Conservation (phyloP, 495 filamentous ascomycete genomes). For the Aspergillus baeticus region DNA sequence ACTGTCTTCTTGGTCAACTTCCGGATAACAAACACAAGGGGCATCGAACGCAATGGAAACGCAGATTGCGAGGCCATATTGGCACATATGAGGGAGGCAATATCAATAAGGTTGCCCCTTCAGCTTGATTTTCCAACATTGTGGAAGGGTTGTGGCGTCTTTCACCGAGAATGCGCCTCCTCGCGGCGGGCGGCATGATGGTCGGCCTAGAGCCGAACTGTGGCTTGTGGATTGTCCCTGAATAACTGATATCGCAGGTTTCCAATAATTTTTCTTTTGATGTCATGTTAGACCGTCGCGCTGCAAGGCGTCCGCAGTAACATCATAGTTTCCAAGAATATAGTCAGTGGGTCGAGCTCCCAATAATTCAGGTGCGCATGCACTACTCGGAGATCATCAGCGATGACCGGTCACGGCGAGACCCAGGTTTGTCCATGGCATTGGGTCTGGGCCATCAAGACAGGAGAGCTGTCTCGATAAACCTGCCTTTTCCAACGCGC, state of each 20-base stretch:
- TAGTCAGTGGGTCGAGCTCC: conserved; percentile 1
- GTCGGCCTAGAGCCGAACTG: no score
- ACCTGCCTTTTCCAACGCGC: neutral
- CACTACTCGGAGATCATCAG: conserved; percentile 3
- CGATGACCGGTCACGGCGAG: neutral
- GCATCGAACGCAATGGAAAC: no score
- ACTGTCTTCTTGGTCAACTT: neutral
- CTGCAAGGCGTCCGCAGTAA: neutral
- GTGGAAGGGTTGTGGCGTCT: no score
- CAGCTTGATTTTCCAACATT: no score
- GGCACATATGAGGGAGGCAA: no score
- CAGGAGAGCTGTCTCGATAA: conserved; percentile 1
- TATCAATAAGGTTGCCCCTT: no score
- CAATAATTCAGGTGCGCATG: neutral
- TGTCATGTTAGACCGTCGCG: neutral
- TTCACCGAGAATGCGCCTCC: no score
- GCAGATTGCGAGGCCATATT: no score
- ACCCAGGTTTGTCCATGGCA: neutral
- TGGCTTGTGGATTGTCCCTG: no score
- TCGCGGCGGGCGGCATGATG: no score
- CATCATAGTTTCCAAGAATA: conserved; percentile 9
- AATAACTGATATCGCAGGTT: no score
- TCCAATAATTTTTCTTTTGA: no score
- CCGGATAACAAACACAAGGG: neutral
- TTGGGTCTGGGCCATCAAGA: neutral